Conservation (phyloP, 2,329 filamentous ascomycete genomes). For the Pezizomycotina sp. region DNA sequence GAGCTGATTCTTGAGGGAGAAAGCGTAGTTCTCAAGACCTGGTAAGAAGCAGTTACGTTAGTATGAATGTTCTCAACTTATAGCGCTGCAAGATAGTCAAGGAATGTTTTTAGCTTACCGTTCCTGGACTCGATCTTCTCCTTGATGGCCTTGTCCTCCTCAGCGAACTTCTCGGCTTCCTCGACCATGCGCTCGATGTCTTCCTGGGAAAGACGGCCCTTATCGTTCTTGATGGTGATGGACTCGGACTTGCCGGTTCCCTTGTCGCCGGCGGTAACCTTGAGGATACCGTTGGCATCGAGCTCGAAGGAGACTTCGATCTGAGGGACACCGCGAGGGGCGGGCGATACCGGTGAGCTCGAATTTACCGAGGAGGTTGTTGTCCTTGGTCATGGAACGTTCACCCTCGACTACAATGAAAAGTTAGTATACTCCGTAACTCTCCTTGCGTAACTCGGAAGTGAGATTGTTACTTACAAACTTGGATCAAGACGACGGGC, state of each 20-base stretch:
- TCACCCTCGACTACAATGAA: conserved; percentile 53
- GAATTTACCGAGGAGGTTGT: conserved; percentile 95
- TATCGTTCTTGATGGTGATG: conserved; percentile 99
- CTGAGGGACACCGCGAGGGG: conserved; percentile 89
- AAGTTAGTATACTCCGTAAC: conserved; percentile 7
- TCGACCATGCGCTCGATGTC: conserved; percentile 99
- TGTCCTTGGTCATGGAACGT: conserved; percentile 85
- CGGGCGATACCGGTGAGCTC: conserved; percentile 87
- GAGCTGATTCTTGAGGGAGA: conserved; percentile 97
- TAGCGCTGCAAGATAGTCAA: neutral
- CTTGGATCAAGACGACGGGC: conserved; percentile 85
- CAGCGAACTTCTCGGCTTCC: conserved; percentile 95
- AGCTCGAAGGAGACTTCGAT: conserved; percentile 97
- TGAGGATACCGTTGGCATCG: conserved; percentile 95
- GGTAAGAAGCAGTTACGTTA: conserved; percentile 5
- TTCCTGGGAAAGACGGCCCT: conserved; percentile 87
- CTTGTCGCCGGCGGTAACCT: conserved; percentile 93
- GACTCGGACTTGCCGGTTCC: conserved; percentile 93
- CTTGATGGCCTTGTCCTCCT: conserved; percentile 96
- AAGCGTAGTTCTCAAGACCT: conserved; percentile 93
- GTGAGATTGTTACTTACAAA: conserved; percentile 37
- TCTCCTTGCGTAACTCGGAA: conserved; percentile 20
- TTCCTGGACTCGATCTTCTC: conserved; percentile 95
- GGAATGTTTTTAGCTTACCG: too few relatives aligned
- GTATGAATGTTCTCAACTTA: neutral